Conservation (phyloP, 164 flowering plant genomes). For the Tetrastigma voinierianum region DNA sequence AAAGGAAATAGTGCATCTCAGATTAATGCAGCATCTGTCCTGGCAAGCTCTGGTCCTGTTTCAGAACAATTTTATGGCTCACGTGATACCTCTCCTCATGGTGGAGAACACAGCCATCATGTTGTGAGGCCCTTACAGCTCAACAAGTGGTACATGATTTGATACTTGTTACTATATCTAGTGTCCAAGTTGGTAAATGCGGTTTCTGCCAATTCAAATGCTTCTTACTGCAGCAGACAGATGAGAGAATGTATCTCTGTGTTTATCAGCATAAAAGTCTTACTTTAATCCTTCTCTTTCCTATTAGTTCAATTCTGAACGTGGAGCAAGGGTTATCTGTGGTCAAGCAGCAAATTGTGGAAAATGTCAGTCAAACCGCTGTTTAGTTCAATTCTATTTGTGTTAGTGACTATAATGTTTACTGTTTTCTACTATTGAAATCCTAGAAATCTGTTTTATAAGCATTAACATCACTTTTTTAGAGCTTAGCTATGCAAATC, state of each 20-base stretch:
- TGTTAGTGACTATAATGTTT: conserved; percentile 1
- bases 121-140: conserved; percentile 72
- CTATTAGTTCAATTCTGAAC: conserved; percentile 56
- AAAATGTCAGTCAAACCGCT: conserved; percentile 85
- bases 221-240: conserved; percentile 74
- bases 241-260: conserved; percentile 80
- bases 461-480: not conserved
- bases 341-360: conserved; percentile 83
- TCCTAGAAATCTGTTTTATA: not conserved
- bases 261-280: conserved; percentile 75
- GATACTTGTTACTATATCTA: conserved; percentile 71
- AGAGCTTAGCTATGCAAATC: not conserved
- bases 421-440: no score
- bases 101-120: conserved; percentile 35
- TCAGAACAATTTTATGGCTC: conserved; percentile 44
- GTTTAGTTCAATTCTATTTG: no score
- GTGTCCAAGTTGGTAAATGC: conserved; percentile 47
- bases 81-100: conserved; percentile 42
- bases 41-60: conserved; percentile 31
- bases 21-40: conserved; percentile 34
- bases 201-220: conserved; percentile 51
- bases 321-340: conserved; percentile 73
- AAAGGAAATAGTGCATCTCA: conserved; percentile 54
- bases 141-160: conserved; percentile 82
- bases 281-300: conserved; percentile 75